These are phyloP conservation scores for Diaporthe citri DNA, from an alignment of 2,329 filamentous ascomycete genomes.

Conservation along the genomic window DNA sequence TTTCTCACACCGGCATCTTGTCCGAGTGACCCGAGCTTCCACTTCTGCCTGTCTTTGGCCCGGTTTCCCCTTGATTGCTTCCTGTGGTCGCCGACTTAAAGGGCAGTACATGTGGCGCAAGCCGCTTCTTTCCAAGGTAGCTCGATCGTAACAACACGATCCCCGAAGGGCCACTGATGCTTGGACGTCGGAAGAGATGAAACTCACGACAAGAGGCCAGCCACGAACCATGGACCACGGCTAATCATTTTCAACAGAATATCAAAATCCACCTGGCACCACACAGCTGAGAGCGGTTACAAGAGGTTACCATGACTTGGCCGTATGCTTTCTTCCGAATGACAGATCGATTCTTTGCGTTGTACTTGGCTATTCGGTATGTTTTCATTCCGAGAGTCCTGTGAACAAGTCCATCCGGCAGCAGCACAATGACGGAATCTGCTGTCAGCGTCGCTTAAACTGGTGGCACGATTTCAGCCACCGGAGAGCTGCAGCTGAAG, in stretches of 20 bases:
- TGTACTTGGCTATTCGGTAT: neutral
- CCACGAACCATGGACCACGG: neutral
- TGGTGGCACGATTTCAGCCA: conserved; percentile 38
- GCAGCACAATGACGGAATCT: neutral
- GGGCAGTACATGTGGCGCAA: neutral
- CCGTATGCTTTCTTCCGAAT: neutral
- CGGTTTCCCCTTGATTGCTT: too few relatives aligned
- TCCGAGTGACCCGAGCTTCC: neutral
- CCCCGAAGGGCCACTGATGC: neutral
- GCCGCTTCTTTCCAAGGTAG: neutral
- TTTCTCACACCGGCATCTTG: neutral
- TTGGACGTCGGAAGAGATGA: neutral
- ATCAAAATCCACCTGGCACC: neutral
- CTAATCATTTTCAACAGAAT: neutral
- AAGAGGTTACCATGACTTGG: neutral
- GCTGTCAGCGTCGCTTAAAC: conserved; percentile 29
- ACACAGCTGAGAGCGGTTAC: neutral
- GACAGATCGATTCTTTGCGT: neutral
- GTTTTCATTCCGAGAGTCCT: neutral
- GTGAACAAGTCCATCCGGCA: neutral
- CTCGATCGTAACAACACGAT: too few relatives aligned
- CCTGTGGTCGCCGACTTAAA: too few relatives aligned
- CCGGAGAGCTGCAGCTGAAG: conserved; percentile 38
- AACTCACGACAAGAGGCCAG: neutral
- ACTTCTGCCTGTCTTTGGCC: too few relatives aligned